These are phyloP conservation scores for Castanea sativa DNA, from an alignment of 306 rosid genomes.

Conservation along the genomic window DNA sequence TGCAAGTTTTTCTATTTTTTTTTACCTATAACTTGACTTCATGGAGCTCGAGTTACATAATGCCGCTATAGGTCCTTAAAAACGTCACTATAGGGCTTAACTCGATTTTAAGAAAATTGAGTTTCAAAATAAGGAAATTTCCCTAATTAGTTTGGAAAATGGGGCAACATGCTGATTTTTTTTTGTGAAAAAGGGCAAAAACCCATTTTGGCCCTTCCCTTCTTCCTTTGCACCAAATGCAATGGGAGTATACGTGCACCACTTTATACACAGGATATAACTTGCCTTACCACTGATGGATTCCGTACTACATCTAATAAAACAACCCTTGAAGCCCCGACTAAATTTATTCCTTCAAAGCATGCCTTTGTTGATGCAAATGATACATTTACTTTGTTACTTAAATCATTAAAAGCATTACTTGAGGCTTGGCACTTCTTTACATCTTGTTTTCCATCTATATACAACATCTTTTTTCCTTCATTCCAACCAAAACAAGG, in stretches of 20 bases:
- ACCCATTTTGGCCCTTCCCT: slow-evolving; percentile 6
- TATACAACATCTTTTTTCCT: slow-evolving; percentile 38
- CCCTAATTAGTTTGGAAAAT: no score
- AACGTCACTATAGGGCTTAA: no score
- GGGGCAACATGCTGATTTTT: no score
- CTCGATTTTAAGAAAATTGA: no score
- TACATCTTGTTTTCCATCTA: slow-evolving; percentile 41
- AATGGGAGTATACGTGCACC: slow-evolving; percentile 55
- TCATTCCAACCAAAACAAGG: slow-evolving; percentile 42
- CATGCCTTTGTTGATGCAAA: slow-evolving; percentile 61
- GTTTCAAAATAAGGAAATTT: no score
- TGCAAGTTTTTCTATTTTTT: no score
- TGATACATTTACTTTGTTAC: slow-evolving; percentile 41
- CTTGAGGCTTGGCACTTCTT: slow-evolving; percentile 46
- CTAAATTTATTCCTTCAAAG: slow-evolving; percentile 59
- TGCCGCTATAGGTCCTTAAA: no score
- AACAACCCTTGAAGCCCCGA: slow-evolving; percentile 73
- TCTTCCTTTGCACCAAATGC: slow-evolving; percentile 53
- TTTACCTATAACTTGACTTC: no score
- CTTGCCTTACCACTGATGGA: slow-evolving; percentile 67
- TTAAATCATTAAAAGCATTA: slow-evolving; percentile 42
- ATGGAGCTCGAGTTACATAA: no score
- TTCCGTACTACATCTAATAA: slow-evolving; percentile 63
- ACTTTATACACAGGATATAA: slow-evolving; percentile 54
- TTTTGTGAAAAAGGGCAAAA: no score